Evolutionary conservation across 2,329 filamentous ascomycete genomes (phyloP).

Genomic region (Talaromyces rugulosus): DNA sequence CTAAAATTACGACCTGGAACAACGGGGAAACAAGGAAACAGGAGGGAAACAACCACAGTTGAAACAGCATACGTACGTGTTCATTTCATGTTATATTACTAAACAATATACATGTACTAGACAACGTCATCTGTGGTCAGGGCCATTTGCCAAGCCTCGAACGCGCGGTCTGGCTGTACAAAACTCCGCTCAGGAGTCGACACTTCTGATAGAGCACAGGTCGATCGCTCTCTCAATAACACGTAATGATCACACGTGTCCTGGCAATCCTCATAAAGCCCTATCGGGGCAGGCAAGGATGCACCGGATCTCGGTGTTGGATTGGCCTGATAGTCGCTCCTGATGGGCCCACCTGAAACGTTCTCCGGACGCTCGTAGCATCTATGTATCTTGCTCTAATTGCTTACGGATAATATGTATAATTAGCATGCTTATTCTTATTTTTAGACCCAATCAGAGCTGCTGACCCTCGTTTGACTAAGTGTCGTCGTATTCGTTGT

Average conservation of each 20-base stretch:
- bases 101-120: not conserved
- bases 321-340: not conserved
- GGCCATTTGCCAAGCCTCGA: not conserved
- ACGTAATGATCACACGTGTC: not conserved
- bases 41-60: not conserved
- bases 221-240: not conserved
- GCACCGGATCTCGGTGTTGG: not conserved
- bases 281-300: not conserved
- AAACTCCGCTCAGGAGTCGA: not conserved
- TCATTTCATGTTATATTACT: not conserved
- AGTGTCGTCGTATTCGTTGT: slow-evolving; percentile 1
- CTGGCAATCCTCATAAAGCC: slow-evolving; percentile 1
- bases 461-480: not conserved
- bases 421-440: not conserved
- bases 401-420: not conserved
- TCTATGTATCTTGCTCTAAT: not conserved
- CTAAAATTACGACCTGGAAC: not conserved
- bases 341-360: not conserved
- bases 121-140: not conserved
- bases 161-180: not conserved
- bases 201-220: not conserved
- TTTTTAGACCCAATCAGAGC: not conserved
- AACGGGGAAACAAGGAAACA: not conserved
- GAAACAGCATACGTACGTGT: not conserved
- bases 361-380: not conserved